These are phyloP conservation scores for Paraphoma chrysanthemicola DNA, from an alignment of 2,329 filamentous ascomycete genomes.

Conservation along the genomic window DNA sequence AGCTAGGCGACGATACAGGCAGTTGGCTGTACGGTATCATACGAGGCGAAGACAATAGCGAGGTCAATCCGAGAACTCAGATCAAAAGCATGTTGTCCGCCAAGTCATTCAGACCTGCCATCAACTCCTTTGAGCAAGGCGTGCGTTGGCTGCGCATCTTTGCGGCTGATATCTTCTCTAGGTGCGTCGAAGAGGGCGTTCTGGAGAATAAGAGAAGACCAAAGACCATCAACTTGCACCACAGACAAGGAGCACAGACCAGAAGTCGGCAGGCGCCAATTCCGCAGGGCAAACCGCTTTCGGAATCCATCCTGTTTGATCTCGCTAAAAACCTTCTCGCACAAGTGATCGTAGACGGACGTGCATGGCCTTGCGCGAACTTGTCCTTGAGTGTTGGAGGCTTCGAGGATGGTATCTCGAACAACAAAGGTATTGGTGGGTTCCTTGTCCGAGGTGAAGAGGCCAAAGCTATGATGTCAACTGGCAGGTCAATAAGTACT, in stretches of 20 bases:
- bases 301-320: conserved; percentile 75
- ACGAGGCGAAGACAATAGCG: conserved; percentile 83
- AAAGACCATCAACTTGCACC: conserved; percentile 83
- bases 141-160: conserved; percentile 90
- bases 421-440: conserved; percentile 83
- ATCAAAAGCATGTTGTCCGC: conserved; percentile 98
- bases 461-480: conserved; percentile 55
- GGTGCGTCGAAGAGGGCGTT: conserved; percentile 89
- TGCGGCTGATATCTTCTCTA: conserved; percentile 85
- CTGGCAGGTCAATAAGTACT: conserved; percentile 12
- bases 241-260: conserved; percentile 75
- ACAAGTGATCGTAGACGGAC: conserved; percentile 79
- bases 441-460: conserved; percentile 77
- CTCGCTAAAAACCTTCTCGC: conserved; percentile 77
- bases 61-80: conserved; percentile 88
- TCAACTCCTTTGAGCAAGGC: conserved; percentile 79
- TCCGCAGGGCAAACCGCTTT: conserved; percentile 74
- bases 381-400: conserved; percentile 87
- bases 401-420: conserved; percentile 85
- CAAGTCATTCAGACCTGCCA: conserved; percentile 89
- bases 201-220: conserved; percentile 86
- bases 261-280: conserved; percentile 80
- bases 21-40: conserved; percentile 85
- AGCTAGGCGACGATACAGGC: conserved; percentile 83
- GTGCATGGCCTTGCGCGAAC: conserved; percentile 90